Base-by-base conservation (phyloP, 2,329 filamentous ascomycete genomes). In the Fusarium austroafricanum region DNA sequence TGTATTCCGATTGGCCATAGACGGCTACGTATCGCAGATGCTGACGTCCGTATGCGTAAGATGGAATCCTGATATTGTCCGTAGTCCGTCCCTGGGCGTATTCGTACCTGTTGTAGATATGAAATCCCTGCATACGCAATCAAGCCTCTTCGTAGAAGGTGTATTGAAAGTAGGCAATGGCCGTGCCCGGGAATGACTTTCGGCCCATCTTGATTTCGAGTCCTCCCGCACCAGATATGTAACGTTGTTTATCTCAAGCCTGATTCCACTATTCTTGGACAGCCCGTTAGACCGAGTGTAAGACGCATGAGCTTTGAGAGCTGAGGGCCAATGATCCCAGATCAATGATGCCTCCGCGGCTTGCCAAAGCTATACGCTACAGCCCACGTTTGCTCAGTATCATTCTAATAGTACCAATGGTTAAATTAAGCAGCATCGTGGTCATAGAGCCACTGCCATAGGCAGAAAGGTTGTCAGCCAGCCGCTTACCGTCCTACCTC, bases 401-500 rank as follows among this genome's bases (percentile, higher is more conserved):
- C 21, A 23, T 20, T 23, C 20, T 9, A 20, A 23, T 10, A 29
- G 18, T 26, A 45, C 17, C 21, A 47, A n/a, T 61, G 21, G 21
- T 23, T 6, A 23, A 6, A 23, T 23, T 6, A 23, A 6, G 21
- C 6, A 23, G 21, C 6, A 23, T 23, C 4, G 6, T 23, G 21
- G 21, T 23, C 21, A 23, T 23, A 23, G 21, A 23, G 6, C 8
- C 3, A 31, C 6, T 42, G 10, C 20, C 11, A 52, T 39, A 40
- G 38, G 60, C 7, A 44, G 33, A 21, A 33, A 28, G 39, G 40
- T 12, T 38, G 42, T 53, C 63, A 63, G 57, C 51, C 44, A 39
- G 40, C 38, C n/a, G 26, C 51, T 53, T n/a, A 40, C 49, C 53
- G 65, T 68, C 49, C 53, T 68, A 65, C 64, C 53, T 43, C n/a